phyloP scores from a whole-genome alignment of 306 rosid species.

The Rosa multiflora region DNA sequence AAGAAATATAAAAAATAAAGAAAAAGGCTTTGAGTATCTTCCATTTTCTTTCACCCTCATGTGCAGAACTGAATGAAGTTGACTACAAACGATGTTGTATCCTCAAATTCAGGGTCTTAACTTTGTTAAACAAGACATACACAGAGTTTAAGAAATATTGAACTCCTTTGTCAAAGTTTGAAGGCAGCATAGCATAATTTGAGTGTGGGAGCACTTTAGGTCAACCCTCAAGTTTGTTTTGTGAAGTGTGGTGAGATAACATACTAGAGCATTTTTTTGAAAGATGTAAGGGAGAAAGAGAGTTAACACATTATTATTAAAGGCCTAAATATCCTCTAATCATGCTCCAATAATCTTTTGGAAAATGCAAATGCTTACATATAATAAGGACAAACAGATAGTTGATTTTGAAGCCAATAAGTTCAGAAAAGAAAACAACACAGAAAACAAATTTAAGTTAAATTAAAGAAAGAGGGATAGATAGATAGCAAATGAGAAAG shows the following conservation, averaged over 20 bases:
- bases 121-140: conserved; percentile 26
- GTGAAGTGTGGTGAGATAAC: not conserved
- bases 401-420: not conserved
- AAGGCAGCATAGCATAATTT: conserved; percentile 17
- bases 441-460: not conserved
- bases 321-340: not conserved
- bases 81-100: conserved; percentile 23
- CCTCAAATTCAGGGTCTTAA: conserved; percentile 40
- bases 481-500: conserved; percentile 25
- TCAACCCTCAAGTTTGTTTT: conserved; percentile 9
- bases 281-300: not conserved
- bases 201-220: not conserved
- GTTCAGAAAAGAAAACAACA: not conserved
- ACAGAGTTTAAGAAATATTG: not conserved
- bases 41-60: conserved; percentile 28
- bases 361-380: conserved; percentile 3
- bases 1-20: not conserved
- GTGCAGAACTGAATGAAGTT: conserved; percentile 38
- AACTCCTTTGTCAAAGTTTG: not conserved
- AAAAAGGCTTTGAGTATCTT: conserved; percentile 16
- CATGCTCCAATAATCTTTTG: conserved; percentile 11
- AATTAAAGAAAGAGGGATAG: conserved; percentile 18
- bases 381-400: conserved; percentile 17
- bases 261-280: not conserved
- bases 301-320: not conserved